Base-by-base conservation (phyloP, 2,329 filamentous ascomycete species). In the Aspergillus intermedius region DNA sequence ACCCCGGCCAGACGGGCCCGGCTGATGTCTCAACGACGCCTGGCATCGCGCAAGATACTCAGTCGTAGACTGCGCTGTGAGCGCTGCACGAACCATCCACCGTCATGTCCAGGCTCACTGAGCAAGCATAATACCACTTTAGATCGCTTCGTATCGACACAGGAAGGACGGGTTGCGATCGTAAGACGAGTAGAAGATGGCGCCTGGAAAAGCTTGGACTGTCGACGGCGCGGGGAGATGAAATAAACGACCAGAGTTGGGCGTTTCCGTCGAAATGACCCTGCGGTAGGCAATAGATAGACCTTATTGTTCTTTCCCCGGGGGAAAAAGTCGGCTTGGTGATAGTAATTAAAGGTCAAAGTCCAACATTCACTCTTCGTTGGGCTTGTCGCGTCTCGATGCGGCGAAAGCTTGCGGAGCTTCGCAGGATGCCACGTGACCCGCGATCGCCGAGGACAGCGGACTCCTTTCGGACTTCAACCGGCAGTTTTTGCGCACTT, bases 11-110 rank as follows among this genome's bases (percentile, higher is more conserved):
- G 49, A 52, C 52, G 47, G 63, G 58, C 47, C 57, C 60, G 42
- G 55, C 54, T 35, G 60, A 58, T 48, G 60, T 61, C 49, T 71
- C 68, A 46, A 71, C 61, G 53, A 69, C 60, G 55, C 68, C 67
- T 50, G 67, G 68, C 68, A 71, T 71, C 52, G 59, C 61, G 60
- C 59, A 56, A 53, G 47, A 56, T 60, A 55, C 62, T 68, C 59
- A 69, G 55, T 65, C 56, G 57, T 60, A 55, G 54, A 60, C 56
- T 62, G 67, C 67, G 67, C 67, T 57, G 56, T 57, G 56, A 62
- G 68, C 67, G 67, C 67, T 60, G 54, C 49, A 52, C 53, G 54
- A 55, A 58, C 54, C 60, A 64, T 60, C 60, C 59, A 67, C 57
- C 64, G 59, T 69, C 68, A 71, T 71, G 58, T 67, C 68, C 63